Evolutionary conservation across 2,329 filamentous ascomycete genomes (phyloP), one percentile per base, ranked within the genome.

Genomic region (Teratosphaeria destructans): DNA sequence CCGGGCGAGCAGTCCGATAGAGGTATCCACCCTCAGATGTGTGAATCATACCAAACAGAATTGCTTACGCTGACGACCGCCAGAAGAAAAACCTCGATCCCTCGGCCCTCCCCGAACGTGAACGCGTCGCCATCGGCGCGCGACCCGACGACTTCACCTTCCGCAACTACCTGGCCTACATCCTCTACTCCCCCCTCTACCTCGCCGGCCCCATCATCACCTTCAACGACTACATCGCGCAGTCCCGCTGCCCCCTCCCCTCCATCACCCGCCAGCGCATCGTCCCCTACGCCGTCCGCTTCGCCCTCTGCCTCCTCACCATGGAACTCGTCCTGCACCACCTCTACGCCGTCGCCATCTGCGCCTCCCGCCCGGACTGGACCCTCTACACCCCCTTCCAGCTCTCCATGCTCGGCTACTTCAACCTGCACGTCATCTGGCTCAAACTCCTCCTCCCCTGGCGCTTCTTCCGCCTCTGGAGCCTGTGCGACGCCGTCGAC

Each of bases 81-180:
- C 94, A 97, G 92, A 97, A 97, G 89, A 96, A 95, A 75, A 90
- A 96, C 80, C 82, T 96, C 64, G 91, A 97, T 81, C 88, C 89
- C 52, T 80, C 90, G 58, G 85, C 87, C 68, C 83, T 97, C 43
- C 94, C 92, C 5, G 94, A 99, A 73, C 83, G 88, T 66, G 93
- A 99, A 69, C 88, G 94, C 19, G 83, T 97, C 60, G 79, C 82
- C 58, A 87, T 87, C 49, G 85, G 94, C 0, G 90, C 92, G 3
- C 81, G 84, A 54, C 73, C 82, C 0, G 73, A 77, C 32, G 88
- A 95, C 70, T 99, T 85, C 70, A 84, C 77, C 27, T 90, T 94
- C 75, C 85, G 87, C 64, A 95, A 95, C 75, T 97, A 95, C 73
- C 72, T 96, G 54, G 91, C 89, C 53, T 99, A 96, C 72, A 79